Percentiles rank a stretch among this genome's conserved stretches.
Conservation (phyloP, 2,329 filamentous ascomycete genomes). For the Ascomycota sp. region DNA sequence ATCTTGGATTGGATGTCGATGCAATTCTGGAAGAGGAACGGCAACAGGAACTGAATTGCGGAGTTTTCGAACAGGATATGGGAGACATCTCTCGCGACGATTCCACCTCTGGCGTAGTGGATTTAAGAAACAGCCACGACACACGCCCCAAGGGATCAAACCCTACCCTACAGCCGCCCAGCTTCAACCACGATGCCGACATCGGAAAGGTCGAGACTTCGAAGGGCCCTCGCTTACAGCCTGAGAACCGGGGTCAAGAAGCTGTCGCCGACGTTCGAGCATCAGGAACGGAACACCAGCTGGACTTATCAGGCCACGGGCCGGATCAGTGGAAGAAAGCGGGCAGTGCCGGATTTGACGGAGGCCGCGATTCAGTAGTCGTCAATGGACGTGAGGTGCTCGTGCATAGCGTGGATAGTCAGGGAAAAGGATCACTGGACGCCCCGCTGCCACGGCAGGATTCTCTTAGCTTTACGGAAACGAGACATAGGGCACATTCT, state of each 20-base stretch:
- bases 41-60: conserved; percentile 41
- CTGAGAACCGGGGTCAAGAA: background rate
- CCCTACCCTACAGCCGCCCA: conserved; percentile 16
- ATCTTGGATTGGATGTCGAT: conserved; percentile 88
- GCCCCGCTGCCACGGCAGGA: conserved; percentile 14
- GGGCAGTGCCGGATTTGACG: conserved; percentile 35
- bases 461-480: conserved; percentile 8
- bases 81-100: conserved; percentile 37
- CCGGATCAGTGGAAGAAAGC: conserved; percentile 54
- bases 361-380: conserved; percentile 51
- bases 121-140: background rate
- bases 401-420: conserved; percentile 37
- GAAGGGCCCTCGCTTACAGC: background rate
- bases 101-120: conserved; percentile 1
- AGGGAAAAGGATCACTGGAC: conserved; percentile 40
- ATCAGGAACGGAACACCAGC: conserved; percentile 37
- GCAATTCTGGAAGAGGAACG: conserved; percentile 67
- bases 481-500: conserved; percentile 12
- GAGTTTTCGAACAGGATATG: conserved; percentile 38
- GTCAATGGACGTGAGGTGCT: conserved; percentile 53
- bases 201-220: conserved; percentile 5
- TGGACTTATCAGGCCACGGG: conserved; percentile 64
- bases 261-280: background rate
- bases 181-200: conserved; percentile 50
- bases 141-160: conserved; percentile 13